These are phyloP conservation scores for Candolleomyces aberdarensis DNA, from an alignment of 768 basidiomycete genomes.

Conservation along the genomic window DNA sequence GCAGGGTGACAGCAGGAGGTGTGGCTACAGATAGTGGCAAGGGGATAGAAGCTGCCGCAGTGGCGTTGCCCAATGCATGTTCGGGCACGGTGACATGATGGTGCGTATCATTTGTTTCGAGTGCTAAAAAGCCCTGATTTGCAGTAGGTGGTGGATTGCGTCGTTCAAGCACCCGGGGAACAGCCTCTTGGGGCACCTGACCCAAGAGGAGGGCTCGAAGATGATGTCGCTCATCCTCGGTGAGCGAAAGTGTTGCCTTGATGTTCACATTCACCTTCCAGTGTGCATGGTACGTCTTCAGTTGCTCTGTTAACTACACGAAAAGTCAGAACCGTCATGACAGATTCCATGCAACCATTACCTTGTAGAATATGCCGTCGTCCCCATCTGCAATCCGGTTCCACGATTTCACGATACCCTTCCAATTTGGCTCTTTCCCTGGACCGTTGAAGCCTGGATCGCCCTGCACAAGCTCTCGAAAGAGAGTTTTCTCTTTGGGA, in stretches of 20 bases:
- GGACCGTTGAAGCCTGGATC: conserved; percentile 7
- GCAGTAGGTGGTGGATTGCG: not conserved
- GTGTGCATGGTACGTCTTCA: not conserved
- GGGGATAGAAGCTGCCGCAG: no score
- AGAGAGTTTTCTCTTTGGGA: conserved; percentile 16
- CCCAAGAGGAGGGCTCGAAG: not conserved
- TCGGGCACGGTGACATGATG: no score
- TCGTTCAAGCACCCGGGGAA: not conserved
- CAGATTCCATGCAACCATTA: conserved; percentile 2
- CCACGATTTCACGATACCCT: conserved; percentile 14
- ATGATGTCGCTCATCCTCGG: not conserved
- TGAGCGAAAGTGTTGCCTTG: not conserved
- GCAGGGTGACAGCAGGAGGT: no score
- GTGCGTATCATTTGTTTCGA: no score
- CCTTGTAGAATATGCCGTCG: conserved; percentile 15
- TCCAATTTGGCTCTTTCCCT: conserved; percentile 10
- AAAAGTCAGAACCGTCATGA: not conserved
- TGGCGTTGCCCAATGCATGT: no score
- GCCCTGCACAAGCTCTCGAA: conserved; percentile 18
- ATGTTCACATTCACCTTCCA: not conserved
- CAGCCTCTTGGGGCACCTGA: not conserved
- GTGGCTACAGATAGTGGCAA: no score
- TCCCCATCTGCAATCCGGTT: conserved; percentile 11
- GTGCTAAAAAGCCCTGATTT: no score
- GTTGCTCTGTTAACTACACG: not conserved